Conservation (phyloP, 2,329 filamentous ascomycete genomes). For the Paraphoma sp. region DNA sequence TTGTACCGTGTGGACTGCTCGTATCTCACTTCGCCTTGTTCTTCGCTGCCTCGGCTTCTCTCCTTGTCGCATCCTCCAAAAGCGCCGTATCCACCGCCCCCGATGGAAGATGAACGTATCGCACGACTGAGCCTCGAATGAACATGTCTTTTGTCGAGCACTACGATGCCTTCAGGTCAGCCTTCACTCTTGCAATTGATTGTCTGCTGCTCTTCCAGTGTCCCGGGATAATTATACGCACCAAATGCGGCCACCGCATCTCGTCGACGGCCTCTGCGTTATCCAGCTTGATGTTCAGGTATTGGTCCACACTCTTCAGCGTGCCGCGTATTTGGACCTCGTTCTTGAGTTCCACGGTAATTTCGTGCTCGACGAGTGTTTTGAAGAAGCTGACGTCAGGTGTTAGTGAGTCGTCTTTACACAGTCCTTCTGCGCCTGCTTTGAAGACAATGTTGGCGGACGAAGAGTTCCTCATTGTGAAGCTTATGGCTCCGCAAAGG, state of each 20-base stretch:
- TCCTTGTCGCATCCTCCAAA: slow-evolving; percentile 79
- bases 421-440: too few relatives aligned
- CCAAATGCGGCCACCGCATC: slow-evolving; percentile 91
- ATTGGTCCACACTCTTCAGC: slow-evolving; percentile 97
- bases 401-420: slow-evolving; percentile 3
- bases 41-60: slow-evolving; percentile 45
- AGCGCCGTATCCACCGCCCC: slow-evolving; percentile 83
- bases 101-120: slow-evolving; percentile 88
- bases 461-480: too few relatives aligned
- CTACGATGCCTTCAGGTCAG: slow-evolving; percentile 44
- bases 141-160: slow-evolving; percentile 94
- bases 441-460: too few relatives aligned
- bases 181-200: too few relatives aligned
- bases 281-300: slow-evolving; percentile 98
- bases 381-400: slow-evolving; percentile 78
- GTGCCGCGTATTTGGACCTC: slow-evolving; percentile 96
- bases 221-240: slow-evolving; percentile 44
- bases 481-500: too few relatives aligned
- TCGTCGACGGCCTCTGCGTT: slow-evolving; percentile 93
- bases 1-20: too few relatives aligned
- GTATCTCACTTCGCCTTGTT: slow-evolving; percentile 44
- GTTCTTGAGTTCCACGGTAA: slow-evolving; percentile 99
- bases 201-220: too few relatives aligned
- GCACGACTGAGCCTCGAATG: slow-evolving; percentile 89
- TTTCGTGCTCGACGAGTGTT: slow-evolving; percentile 94